Conservation (phyloP, 208 protist species). For the Acanthamoeba quina region DNA sequence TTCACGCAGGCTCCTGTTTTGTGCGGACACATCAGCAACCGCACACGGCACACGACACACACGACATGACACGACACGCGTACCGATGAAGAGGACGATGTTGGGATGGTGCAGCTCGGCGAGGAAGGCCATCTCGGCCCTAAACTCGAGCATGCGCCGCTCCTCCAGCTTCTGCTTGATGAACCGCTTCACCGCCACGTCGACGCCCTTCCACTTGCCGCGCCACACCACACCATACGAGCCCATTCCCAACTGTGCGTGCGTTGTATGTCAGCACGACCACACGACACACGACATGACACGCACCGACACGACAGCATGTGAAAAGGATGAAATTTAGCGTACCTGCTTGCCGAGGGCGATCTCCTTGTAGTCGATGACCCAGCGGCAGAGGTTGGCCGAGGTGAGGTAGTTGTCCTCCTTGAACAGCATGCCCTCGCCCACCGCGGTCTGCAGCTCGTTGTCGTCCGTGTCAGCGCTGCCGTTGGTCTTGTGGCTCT, state of each 20-base stretch:
- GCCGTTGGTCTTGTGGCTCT: constrained; percentile 7
- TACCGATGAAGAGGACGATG: constrained; percentile 65
- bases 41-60: neutral
- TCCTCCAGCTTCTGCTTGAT: constrained; percentile 63
- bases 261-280: neutral
- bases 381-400: constrained; percentile 61
- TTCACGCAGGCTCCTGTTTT: constrained; percentile 27
- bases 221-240: constrained; percentile 43
- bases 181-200: constrained; percentile 64
- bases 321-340: neutral
- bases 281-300: neutral
- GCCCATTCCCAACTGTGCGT: constrained; percentile 11
- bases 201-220: constrained; percentile 64
- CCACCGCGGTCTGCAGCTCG: neutral
- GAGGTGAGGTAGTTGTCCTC: constrained; percentile 34
- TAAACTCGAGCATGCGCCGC: constrained; percentile 43
- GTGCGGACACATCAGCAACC: neutral
- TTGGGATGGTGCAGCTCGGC: constrained; percentile 62
- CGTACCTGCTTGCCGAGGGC: neutral
- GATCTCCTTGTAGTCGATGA: constrained; percentile 57
- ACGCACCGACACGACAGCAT: neutral
- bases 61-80: neutral
- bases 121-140: constrained; percentile 61
- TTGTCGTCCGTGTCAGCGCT: neutral
- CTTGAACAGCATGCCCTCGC: constrained; percentile 10